A percentile compares a stretch with the other conserved stretches of the same genome.
phyloP scores from a whole-genome alignment of 2,329 filamentous ascomycete species.

The Penicillium nordicum region DNA sequence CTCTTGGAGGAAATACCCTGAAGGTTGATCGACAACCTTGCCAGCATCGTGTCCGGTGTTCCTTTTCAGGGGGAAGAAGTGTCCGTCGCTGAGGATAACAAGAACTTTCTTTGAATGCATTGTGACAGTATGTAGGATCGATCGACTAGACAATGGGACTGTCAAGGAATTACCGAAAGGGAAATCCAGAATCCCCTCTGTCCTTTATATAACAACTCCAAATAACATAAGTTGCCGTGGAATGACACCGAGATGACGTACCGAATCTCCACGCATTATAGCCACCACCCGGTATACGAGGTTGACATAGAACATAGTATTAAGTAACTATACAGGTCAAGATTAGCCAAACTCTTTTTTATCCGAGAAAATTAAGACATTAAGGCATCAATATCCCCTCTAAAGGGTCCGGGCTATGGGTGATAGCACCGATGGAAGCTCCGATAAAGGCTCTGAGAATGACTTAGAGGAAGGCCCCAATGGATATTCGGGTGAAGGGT shows the following conservation, averaged over 20 bases:
- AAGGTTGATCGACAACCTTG: conserved; percentile 28
- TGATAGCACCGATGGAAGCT: too few species aligned
- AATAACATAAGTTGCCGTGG: background rate
- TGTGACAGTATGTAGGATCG: background rate
- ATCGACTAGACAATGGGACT: too few species aligned
- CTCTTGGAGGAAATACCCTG: conserved; percentile 41
- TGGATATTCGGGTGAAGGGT: too few species aligned
- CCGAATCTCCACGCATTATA: background rate
- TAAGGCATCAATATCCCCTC: too few species aligned
- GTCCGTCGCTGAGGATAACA: conserved; percentile 45
- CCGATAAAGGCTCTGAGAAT: too few species aligned
- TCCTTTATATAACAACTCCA: background rate
- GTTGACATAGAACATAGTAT: background rate
- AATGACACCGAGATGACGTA: background rate
- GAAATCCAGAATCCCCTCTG: rapidly evolving
- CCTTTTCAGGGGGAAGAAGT: conserved; percentile 38
- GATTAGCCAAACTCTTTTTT: too few species aligned
- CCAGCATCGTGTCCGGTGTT: conserved; percentile 19
- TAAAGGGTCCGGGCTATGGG: too few species aligned
- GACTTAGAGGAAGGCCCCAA: too few species aligned
- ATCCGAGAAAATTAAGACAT: too few species aligned
- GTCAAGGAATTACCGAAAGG: background rate
- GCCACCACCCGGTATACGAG: background rate
- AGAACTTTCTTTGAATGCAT: conserved; percentile 41
- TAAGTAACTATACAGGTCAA: too few species aligned